Base-by-base conservation (phyloP, 495 filamentous ascomycete genomes). In the Aspergillus egyptiacus region DNA sequence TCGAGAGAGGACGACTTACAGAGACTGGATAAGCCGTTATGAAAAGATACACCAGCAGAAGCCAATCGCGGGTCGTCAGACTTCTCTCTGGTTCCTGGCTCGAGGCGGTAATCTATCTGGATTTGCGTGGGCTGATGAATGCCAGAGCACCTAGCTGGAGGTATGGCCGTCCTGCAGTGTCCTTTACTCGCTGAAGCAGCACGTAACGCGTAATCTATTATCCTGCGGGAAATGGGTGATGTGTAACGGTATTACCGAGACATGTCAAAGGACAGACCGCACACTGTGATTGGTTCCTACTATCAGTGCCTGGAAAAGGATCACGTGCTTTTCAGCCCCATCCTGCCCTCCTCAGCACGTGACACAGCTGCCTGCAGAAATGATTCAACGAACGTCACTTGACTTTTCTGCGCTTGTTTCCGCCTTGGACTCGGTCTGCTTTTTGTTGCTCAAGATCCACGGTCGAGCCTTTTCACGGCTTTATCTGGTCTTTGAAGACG, bases 191-290 rank as follows among this genome's bases (percentile, higher is more conserved):
- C 5, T 27, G 15, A 22, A 30, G 37, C 14, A 32, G 28, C 31
- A 46, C 31, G 43, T 46, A 46, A 46, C 37, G 31, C 31, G 51
- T 55, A 59, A 50, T 47, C 23, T 32, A 37, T 31, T 31, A 19
- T 15, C n/a, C 45, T 23, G 9, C 17, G 10, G 42, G 25, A 9
- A 18, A 27, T 50, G 15, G 14, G 15, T 7, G 32, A 47, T 49
- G 30, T 22, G 48, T 57, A 54, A 44, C 23, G 25, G 50, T 56
- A 65, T 61, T 60, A 56, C 58, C 48, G 19, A 20, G 30, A 47
- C 41, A 23, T 52, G 37, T 30, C 47, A 62, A 50, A 65, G 66
- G 69, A 66, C 67, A 68, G 61, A 67, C 45, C 55, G 63, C 69
- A 69, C 39, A 5, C 48, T 51, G 34, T 67, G 55, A 71, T 72